phyloP scores from a whole-genome alignment of 805 yeast genomes.

The Hanseniaspora clermontiae region DNA sequence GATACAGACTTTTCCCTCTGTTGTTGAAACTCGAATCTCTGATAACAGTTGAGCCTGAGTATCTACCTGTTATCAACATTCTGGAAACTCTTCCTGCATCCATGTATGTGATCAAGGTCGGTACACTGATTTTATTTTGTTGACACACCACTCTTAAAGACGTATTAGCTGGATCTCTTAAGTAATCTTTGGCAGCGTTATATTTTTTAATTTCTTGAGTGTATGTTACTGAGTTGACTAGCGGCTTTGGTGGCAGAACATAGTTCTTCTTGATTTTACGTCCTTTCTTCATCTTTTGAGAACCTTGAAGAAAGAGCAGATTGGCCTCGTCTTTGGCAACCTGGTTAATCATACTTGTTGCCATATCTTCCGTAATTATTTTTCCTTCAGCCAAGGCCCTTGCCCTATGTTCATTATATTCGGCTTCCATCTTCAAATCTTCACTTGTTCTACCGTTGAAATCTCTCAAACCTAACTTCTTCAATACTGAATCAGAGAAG shows the following conservation, averaged over 20 bases:
- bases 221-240: neutral
- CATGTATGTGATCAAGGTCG: slow-evolving; percentile 14
- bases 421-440: slow-evolving; percentile 12
- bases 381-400: neutral
- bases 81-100: slow-evolving; percentile 14
- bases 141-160: slow-evolving; percentile 14
- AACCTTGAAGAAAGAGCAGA: neutral
- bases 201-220: slow-evolving; percentile 9
- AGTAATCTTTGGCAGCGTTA: slow-evolving; percentile 10
- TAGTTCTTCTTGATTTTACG: slow-evolving; percentile 13
- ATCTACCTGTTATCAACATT: slow-evolving; percentile 13
- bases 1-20: slow-evolving; percentile 12
- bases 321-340: slow-evolving; percentile 7
- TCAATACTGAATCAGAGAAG: neutral
- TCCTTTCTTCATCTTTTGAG: slow-evolving; percentile 9
- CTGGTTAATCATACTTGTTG: neutral
- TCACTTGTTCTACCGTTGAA: slow-evolving; percentile 13
- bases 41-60: slow-evolving; percentile 13
- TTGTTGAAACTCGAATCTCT: slow-evolving; percentile 14
- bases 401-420: neutral
- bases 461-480: slow-evolving; percentile 6
- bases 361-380: neutral
- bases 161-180: slow-evolving; percentile 10
- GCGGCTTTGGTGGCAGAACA: slow-evolving; percentile 14
- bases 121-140: slow-evolving; percentile 11